Base-by-base conservation (phyloP, 2,329 filamentous ascomycete genomes). In the Ploettnerulaceae sp. region DNA sequence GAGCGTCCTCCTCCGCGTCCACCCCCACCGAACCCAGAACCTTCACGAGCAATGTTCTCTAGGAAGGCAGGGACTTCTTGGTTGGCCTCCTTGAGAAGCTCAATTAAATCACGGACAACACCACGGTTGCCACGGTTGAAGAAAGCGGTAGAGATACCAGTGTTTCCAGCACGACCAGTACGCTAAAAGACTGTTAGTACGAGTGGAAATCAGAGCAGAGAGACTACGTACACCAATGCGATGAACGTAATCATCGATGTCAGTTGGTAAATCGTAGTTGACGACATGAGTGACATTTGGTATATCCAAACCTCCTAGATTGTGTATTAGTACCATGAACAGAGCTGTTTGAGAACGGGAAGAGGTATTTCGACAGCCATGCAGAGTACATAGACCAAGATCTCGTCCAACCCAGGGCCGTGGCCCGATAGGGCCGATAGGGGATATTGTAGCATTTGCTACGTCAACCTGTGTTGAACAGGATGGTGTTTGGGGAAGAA, bases 51-150 rank as follows among this genome's bases (percentile, higher is more conserved):
- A 70, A 98, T 95, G 64, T 86, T 94, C 78, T 98, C 93, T 51
- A 98, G 78, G 81, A 97, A 98, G 37, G 77, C 67, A 24, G 93
- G 93, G 54, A 97, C 81, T 64, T 98, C 93, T 70, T 98, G 93
- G 74, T 98, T 95, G 58, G 93, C 93, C 70, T 98, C 93, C 77
- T 97, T 97, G 58, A 98, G 80, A 21, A 98, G 82, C n/a, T 98
- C 93, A 61, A 98, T 80, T 52, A 98, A 82, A 62, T 97, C 93
- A 58, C 93, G 86, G 56, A 97, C 93, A 59, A 98, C 89, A 71
- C 93, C 93, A 63, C 93, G 89, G 78, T 98, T 98, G 65, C 91
- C 91, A 66, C 93, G 91, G 81, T 98, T 98, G 84, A 98, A 97
- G 79, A 98, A 98, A 47, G 93, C 93, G 60, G 93, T 98, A 5